Evolutionary conservation across 352 stramenopile species (phyloP).

Genomic region (Pythium folliculosum): DNA sequence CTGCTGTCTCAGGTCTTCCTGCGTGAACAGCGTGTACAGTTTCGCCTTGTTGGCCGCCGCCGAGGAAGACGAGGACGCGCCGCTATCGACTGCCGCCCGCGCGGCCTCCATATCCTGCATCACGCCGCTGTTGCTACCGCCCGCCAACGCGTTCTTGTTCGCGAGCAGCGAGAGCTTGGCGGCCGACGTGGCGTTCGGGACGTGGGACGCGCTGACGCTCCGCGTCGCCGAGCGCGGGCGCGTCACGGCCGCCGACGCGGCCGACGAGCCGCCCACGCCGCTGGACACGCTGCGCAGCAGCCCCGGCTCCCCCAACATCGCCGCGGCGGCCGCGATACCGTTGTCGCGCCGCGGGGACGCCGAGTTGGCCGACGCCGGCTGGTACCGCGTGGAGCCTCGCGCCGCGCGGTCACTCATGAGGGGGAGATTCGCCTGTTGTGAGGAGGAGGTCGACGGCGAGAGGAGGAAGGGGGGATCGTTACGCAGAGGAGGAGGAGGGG

Average conservation of each 20-base stretch:
- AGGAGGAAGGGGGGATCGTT: background rate
- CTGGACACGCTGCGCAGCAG: conserved; percentile 24
- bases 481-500: background rate
- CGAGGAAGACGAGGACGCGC: background rate
- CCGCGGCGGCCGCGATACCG: conserved; percentile 11
- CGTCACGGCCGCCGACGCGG: background rate
- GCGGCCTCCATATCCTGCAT: conserved; percentile 12
- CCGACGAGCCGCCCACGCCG: conserved; percentile 9
- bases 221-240: conserved; percentile 25
- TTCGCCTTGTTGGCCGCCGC: conserved; percentile 1
- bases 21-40: conserved; percentile 26
- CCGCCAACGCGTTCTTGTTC: background rate
- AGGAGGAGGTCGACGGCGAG: background rate
- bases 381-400: conserved; percentile 15
- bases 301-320: conserved; percentile 14
- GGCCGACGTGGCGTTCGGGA: background rate
- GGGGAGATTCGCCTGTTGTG: background rate
- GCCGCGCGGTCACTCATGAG: conserved; percentile 23
- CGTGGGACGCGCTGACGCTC: conserved; percentile 26
- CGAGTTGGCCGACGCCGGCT: background rate
- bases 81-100: conserved; percentile 1
- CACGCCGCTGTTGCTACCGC: background rate
- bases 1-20: conserved; percentile 25
- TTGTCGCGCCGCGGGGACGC: conserved; percentile 19
- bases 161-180: conserved; percentile 4